A percentile compares a stretch with the other conserved stretches of the same genome.
phyloP scores from a whole-genome alignment of 208 protist genomes.

The Trichomonas tenax region DNA sequence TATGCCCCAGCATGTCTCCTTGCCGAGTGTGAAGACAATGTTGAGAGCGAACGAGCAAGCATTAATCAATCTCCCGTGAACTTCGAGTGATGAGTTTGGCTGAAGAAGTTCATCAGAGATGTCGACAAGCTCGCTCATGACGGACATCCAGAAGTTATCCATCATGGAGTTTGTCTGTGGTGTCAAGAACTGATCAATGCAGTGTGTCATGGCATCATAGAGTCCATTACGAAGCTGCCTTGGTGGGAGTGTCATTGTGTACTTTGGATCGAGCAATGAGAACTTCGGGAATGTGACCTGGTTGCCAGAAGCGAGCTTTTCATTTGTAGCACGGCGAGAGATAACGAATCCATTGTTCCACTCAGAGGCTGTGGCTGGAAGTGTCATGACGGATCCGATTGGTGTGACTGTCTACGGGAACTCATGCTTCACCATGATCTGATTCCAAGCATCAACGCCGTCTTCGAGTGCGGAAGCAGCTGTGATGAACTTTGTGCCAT shows the following conservation, averaged over 20 bases:
- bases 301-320: not conserved
- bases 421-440: not conserved
- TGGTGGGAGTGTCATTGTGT: not conserved
- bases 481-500: not conserved
- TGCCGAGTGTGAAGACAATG: not conserved
- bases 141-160: not conserved
- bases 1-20: not conserved
- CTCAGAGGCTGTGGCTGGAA: not conserved
- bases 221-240: not conserved
- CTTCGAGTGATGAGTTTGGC: not conserved
- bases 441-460: not conserved
- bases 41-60: not conserved
- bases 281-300: not conserved
- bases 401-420: not conserved
- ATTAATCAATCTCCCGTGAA: not conserved
- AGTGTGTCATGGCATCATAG: not conserved
- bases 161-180: not conserved
- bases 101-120: not conserved
- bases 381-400: not conserved
- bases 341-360: not conserved
- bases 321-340: not conserved
- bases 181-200: not conserved
- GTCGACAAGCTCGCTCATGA: not conserved
- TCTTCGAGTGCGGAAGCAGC: not conserved
- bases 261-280: not conserved